Percentiles rank a stretch among this genome's conserved stretches.
phyloP scores from a whole-genome alignment of 2,329 filamentous ascomycete species.

The Tricladium varicosporioides region DNA sequence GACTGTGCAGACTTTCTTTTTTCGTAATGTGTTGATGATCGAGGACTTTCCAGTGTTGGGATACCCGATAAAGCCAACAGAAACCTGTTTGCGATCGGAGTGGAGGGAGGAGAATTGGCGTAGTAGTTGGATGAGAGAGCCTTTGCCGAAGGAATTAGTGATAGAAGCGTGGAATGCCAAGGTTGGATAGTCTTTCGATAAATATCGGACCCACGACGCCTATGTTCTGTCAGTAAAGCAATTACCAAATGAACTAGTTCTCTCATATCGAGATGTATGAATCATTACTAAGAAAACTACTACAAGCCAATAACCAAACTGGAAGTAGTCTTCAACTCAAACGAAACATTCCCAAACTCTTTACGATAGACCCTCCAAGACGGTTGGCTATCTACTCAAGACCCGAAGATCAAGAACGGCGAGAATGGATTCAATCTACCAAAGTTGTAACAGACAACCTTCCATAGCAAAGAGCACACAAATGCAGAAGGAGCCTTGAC shows the following conservation, averaged over 20 bases:
- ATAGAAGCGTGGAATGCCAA: slow-evolving; percentile 93
- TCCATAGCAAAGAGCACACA: slow-evolving; percentile 63
- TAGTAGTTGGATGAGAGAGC: slow-evolving; percentile 85
- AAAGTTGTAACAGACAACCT: slow-evolving; percentile 97
- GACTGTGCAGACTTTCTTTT: slow-evolving; percentile 91
- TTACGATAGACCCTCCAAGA: slow-evolving; percentile 82
- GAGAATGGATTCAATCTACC: slow-evolving; percentile 84
- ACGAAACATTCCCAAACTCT: slow-evolving; percentile 71
- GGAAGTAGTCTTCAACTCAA: slow-evolving; percentile 94
- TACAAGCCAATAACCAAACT: slow-evolving; percentile 57
- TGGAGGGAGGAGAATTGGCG: slow-evolving; percentile 91
- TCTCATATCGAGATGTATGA: slow-evolving; percentile 64
- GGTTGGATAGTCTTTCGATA: slow-evolving; percentile 91
- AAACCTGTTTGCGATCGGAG: slow-evolving; percentile 89
- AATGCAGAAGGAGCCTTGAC: slow-evolving; percentile 77
- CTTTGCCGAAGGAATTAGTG: slow-evolving; percentile 96
- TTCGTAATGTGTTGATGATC: slow-evolving; percentile 93
- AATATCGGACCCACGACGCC: slow-evolving; percentile 87
- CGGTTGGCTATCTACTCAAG: slow-evolving; percentile 72
- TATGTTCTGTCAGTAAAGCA: slow-evolving; percentile 42
- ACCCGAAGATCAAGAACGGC: slow-evolving; percentile 60
- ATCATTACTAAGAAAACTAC: slow-evolving; percentile 98
- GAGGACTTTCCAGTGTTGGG: slow-evolving; percentile 96
- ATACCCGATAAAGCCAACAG: slow-evolving; percentile 73
- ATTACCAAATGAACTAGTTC: slow-evolving; percentile 23